Conservation (phyloP, 192 early-diverging fungal genomes). For the Chytriomyces sp. region DNA sequence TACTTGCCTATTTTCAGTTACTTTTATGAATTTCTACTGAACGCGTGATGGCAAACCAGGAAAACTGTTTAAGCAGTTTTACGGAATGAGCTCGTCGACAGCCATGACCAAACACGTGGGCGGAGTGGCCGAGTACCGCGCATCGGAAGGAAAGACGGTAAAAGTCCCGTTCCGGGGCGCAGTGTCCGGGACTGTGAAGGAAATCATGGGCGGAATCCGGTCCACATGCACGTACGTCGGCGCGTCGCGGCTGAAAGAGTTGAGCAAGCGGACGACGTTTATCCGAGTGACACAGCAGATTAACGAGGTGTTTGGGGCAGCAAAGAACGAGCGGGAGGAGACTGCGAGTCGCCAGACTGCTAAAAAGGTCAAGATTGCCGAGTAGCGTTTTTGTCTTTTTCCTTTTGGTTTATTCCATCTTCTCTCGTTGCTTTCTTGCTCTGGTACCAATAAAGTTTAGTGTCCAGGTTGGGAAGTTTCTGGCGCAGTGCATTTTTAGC, state of each 20-base stretch:
- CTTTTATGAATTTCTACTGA: background rate
- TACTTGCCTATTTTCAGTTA: background rate
- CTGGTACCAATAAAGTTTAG: too few species aligned
- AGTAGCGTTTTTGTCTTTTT: too few species aligned
- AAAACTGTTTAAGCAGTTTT: constrained; percentile 19
- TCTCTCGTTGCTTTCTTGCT: too few species aligned
- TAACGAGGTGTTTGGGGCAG: constrained; percentile 31
- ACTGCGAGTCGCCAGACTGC: background rate
- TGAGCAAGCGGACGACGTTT: constrained; percentile 30
- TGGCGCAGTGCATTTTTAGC: too few species aligned
- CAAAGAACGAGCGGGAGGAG: constrained; percentile 33
- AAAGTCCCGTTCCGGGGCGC: constrained; percentile 21
- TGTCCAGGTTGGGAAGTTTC: too few species aligned
- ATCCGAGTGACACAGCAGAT: constrained; percentile 34
- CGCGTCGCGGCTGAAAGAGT: constrained; percentile 24
- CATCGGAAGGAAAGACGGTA: constrained; percentile 26
- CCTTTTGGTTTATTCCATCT: too few species aligned
- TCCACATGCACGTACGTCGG: constrained; percentile 24
- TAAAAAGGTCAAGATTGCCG: background rate
- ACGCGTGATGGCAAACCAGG: background rate
- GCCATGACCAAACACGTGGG: constrained; percentile 27
- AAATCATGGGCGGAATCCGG: constrained; percentile 22
- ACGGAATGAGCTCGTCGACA: constrained; percentile 30
- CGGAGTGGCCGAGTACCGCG: constrained; percentile 25
- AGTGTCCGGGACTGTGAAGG: constrained; percentile 15